These are phyloP conservation scores for Xerocomus spinulosus DNA, from an alignment of 768 basidiomycete species.

Conservation along the genomic window DNA sequence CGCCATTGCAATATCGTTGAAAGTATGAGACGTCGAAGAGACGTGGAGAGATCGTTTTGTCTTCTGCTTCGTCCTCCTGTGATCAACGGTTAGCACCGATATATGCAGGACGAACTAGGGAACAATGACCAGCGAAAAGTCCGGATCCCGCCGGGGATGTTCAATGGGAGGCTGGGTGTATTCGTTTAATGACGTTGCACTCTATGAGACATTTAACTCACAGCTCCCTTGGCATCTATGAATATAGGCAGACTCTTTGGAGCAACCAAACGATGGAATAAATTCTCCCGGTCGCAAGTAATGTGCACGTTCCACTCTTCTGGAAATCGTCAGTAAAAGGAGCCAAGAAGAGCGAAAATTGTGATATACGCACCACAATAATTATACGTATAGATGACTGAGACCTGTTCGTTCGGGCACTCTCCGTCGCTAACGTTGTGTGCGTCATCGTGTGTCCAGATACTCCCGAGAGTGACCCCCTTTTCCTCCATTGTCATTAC, in stretches of 20 bases:
- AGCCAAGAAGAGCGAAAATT: neutral
- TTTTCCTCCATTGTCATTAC: constrained; percentile 22
- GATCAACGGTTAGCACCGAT: neutral
- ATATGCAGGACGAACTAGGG: neutral
- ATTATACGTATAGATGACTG: constrained; percentile 26
- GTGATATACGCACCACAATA: constrained; percentile 7
- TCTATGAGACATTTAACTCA: neutral
- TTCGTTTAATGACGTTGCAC: neutral
- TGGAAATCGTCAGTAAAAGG: neutral
- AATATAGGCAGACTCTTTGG: constrained; percentile 20
- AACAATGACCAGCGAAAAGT: neutral
- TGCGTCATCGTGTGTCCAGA: constrained; percentile 21
- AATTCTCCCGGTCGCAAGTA: constrained; percentile 14
- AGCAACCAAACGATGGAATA: constrained; percentile 8
- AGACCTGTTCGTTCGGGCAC: constrained; percentile 20
- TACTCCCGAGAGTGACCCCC: constrained; percentile 18
- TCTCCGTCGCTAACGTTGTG: constrained; percentile 23
- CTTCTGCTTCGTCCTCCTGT: constrained; percentile 22
- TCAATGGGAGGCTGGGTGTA: constrained; percentile 20
- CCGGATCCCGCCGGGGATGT: constrained; percentile 7
- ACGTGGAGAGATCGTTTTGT: constrained; percentile 17
- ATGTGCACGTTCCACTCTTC: constrained; percentile 29
- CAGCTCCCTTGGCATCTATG: constrained; percentile 20
- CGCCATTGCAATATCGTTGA: constrained; percentile 21
- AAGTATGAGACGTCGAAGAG: constrained; percentile 23